Percentiles rank a stretch among this genome's conserved stretches.
Conservation (phyloP, 441 rosid species). For the Populus tomentosa region DNA sequence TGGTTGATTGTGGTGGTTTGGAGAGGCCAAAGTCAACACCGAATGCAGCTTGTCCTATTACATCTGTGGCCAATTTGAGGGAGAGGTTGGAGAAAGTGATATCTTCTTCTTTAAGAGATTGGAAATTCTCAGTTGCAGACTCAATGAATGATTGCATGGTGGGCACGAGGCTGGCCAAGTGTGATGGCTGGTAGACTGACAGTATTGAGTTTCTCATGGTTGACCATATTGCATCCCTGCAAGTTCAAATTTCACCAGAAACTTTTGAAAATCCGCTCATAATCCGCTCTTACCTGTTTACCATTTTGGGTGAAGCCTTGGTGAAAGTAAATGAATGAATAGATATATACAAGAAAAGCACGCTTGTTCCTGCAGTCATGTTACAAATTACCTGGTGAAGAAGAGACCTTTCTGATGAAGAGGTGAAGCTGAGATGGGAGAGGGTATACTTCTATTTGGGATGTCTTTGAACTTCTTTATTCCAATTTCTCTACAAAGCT, state of each 20-base stretch:
- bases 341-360: not conserved
- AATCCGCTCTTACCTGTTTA: not conserved
- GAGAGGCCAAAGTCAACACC: constrained; percentile 82
- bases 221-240: constrained; percentile 85
- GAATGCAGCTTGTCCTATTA: constrained; percentile 91
- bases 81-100: constrained; percentile 65
- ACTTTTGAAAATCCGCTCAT: not conserved
- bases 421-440: constrained; percentile 90
- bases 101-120: constrained; percentile 21
- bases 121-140: constrained; percentile 54
- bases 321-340: not conserved
- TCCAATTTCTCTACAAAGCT: constrained; percentile 85
- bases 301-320: not conserved
- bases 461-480: constrained; percentile 83
- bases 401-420: constrained; percentile 96
- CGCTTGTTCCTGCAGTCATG: not conserved
- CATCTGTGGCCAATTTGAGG: constrained; percentile 79
- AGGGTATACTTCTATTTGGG: constrained; percentile 91
- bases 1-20: constrained; percentile 24
- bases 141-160: constrained; percentile 69
- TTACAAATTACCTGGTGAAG: constrained; percentile 60
- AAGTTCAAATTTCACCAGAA: constrained; percentile 10
- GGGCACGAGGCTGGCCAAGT: constrained; percentile 73
- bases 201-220: constrained; percentile 82
- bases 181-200: constrained; percentile 90